Evolutionary conservation across 1,284 basidiomycete species (phyloP), one percentile per base, ranked within the genome.

Genomic region (Cryptococcus sp.): DNA sequence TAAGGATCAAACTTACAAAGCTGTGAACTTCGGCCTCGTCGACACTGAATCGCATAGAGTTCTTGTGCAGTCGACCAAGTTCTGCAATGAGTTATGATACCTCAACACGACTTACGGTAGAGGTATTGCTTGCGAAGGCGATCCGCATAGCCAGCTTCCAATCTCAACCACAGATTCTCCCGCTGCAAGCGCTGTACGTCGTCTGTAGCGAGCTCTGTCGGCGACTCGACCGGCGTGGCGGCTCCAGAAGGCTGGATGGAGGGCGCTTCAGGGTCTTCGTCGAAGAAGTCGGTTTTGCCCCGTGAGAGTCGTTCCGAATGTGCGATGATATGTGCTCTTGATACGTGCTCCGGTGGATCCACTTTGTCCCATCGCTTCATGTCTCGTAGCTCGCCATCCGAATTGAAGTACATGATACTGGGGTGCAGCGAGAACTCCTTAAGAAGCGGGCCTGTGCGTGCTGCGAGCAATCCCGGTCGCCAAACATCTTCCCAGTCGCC

Each of bases 21-120:
- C 63, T 71, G 55, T 73, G 66, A 25, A 73, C 69, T 48, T 73
- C 71, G 7, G 68, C 67, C 48, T 73, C 71, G 53, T 73, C 71
- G 37, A 60, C 65, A 53, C 66, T 69, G 58, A 73, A 64, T 9
- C 67, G 62, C 28, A 71, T 49, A 14, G 68, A 65, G 45, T 65
- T 63, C 43, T 57, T 57, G 53, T 73, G 71, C 14, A 73, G 55
- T 0, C 71, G 62, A 1, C 68, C 66, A 36, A 72, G 69, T 51
- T 73, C 70, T 70, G 32, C 11, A 28, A 28, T 28, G 28, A 28
- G 28, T 11, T 4, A 28, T 4, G 11, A 28, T 28, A n/a, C 21
- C 37, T 58, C 39, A 59, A 46, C 49, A 10, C 2, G 4, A 62
- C 67, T 53, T 49, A 72, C 70, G 71, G 51, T 62, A 61, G 9